Evolutionary conservation across 176 grass and related monocot genomes (phyloP).

Genomic region (Hordeum vulgare): DNA sequence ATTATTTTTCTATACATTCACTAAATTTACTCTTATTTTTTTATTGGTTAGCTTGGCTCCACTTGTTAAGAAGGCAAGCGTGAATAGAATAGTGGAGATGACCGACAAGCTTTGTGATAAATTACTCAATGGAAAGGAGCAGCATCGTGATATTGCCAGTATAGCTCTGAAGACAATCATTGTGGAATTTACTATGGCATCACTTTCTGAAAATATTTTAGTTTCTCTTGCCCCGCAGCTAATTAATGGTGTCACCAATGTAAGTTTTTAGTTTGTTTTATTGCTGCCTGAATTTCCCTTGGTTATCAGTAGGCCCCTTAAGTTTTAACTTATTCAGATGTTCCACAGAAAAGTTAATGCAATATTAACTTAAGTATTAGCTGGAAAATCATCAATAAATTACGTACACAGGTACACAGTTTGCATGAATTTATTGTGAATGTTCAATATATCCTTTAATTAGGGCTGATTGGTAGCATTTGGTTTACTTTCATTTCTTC

Average conservation of each 20-base stretch:
- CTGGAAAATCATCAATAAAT: background rate
- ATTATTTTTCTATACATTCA: background rate
- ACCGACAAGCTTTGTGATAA: conserved; percentile 90
- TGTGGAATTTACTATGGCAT: conserved; percentile 66
- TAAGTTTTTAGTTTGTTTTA: conserved; percentile 34
- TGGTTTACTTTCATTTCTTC: background rate
- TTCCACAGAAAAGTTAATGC: background rate
- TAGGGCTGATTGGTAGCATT: background rate
- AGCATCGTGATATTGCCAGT: conserved; percentile 95
- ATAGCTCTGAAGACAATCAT: conserved; percentile 96
- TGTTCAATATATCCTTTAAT: background rate
- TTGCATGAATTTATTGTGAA: background rate
- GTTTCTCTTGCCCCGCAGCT: conserved; percentile 71
- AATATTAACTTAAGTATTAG: background rate
- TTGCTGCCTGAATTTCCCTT: background rate
- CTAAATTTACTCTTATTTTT: background rate
- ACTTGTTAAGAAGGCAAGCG: conserved; percentile 85
- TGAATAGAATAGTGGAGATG: conserved; percentile 92
- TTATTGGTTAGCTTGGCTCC: conserved; percentile 66
- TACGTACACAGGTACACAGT: background rate
- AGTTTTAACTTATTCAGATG: background rate
- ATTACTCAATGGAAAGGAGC: conserved; percentile 94
- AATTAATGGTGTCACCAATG: conserved; percentile 70
- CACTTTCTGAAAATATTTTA: conserved; percentile 89
- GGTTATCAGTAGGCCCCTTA: background rate